Conservation (phyloP, 2,329 filamentous ascomycete genomes). For the Neonectria magnoliae region DNA sequence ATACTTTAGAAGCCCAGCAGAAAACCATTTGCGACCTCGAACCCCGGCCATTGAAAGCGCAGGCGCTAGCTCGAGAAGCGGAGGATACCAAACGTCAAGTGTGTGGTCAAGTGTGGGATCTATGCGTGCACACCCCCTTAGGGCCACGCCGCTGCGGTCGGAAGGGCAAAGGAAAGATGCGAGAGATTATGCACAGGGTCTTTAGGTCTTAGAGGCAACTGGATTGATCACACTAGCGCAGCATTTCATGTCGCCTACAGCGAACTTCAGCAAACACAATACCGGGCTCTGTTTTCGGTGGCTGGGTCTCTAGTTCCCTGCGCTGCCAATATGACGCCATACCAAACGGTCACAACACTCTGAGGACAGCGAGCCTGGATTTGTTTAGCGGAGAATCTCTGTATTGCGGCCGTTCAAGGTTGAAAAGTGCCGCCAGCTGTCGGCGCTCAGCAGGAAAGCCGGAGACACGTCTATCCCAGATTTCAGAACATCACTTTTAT, state of each 20-base stretch:
- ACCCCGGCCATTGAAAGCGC: conserved; percentile 5
- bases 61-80: conserved; percentile 7
- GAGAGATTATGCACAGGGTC: conserved; percentile 17
- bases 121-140: not conserved
- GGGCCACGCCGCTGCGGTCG: not conserved
- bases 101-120: not conserved
- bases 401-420: not conserved
- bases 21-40: conserved; percentile 31
- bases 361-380: not conserved
- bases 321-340: not conserved
- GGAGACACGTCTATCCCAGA: not conserved
- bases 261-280: not conserved
- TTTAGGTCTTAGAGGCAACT: conserved; percentile 14
- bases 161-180: conserved; percentile 9
- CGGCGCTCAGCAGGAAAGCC: not conserved
- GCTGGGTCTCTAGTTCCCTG: not conserved
- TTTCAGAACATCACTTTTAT: not conserved
- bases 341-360: not conserved
- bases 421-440: not conserved
- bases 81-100: conserved; percentile 1
- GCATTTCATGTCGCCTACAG: not conserved
- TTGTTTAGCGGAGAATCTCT: not conserved
- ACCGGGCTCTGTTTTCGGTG: no score
- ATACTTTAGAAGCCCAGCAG: conserved; percentile 37
- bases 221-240: not conserved